Base-by-base conservation (phyloP, 2,329 filamentous ascomycete genomes). In the Zymoseptoria passerinii region DNA sequence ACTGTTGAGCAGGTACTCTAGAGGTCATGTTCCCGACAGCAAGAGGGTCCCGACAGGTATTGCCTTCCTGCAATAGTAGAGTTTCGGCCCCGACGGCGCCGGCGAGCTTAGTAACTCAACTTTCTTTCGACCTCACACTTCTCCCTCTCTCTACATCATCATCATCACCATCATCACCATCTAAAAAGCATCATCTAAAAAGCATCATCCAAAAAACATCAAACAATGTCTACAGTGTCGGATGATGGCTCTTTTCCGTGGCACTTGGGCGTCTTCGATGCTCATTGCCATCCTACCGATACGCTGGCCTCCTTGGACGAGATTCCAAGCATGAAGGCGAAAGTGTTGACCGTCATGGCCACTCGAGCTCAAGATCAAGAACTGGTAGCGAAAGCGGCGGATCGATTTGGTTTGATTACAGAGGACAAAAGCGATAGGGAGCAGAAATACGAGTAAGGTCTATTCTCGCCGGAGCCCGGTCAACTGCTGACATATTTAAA, bases 201-300 rank as follows among this genome's bases (percentile, higher is more conserved):
- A n/a, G n/a, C n/a, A n/a, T n/a, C n/a, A n/a, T n/a, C n/a, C n/a
- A n/a, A n/a, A n/a, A n/a, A 44, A 6, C 16, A 44, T 44, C 35
- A 6, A 3, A 60, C 19, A 4, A 68, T 70, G 67, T 51, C 57
- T 20, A 56, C 48, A 2, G 10, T 55, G 13, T 53, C 29, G 52
- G 13, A 66, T 23, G 56, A 67, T 20, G 57, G 63, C 8, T 56
- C 59, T 1, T 83, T 86, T 20, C 88, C 88, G 10, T 91, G 88
- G 88, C 79, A 86, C 57, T 73, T 86, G 29, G 86, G 85, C 53
- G 78, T 90, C 60, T 89, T 81, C 69, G 89, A 94, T 70, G 88
- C 89, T 20, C 89, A 94, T 76, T 92, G 89, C 72, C 89, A 94
- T 70, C 89, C 89, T 3, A 92, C 89, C 28, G 89, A 92, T 72